A percentile compares a stretch with the other conserved stretches of the same genome.
Evolutionary conservation across 208 protist species (phyloP).

Genomic region (Trypanosoma lewisi): DNA sequence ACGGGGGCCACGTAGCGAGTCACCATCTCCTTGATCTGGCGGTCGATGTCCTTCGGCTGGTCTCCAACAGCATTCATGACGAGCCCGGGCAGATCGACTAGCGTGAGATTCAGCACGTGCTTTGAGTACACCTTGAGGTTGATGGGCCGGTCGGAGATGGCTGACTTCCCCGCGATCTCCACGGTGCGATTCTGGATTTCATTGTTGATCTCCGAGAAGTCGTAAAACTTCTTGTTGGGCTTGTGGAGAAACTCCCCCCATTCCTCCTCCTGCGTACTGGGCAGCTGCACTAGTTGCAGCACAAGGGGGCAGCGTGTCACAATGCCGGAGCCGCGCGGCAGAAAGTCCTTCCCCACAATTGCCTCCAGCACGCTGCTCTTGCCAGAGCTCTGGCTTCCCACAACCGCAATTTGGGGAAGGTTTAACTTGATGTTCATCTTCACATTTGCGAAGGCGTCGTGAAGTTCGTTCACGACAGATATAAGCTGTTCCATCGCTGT

Average conservation of each 20-base stretch:
- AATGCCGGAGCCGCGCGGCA: constrained; percentile 99
- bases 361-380: constrained; percentile 99
- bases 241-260: constrained; percentile 91
- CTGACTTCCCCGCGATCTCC: constrained; percentile 92
- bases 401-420: constrained; percentile 98
- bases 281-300: constrained; percentile 96
- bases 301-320: constrained; percentile 99
- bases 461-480: constrained; percentile 96
- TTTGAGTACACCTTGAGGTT: constrained; percentile 95
- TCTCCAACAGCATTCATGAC: constrained; percentile 98
- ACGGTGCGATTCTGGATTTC: constrained; percentile 97
- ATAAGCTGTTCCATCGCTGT: constrained; percentile 95
- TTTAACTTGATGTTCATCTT: constrained; percentile 94
- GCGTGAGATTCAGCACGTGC: constrained; percentile 97
- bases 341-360: constrained; percentile 98
- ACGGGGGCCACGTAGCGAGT: constrained; percentile 94
- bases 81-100: constrained; percentile 99
- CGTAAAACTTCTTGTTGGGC: constrained; percentile 89
- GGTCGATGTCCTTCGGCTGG: constrained; percentile 98
- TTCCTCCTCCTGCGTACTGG: constrained; percentile 49
- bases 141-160: constrained; percentile 96
- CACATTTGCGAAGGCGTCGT: constrained; percentile 93
- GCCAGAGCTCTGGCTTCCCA: constrained; percentile 96
- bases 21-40: constrained; percentile 97
- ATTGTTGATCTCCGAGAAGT: constrained; percentile 95